A percentile compares a stretch with the other conserved stretches of the same genome.
Conservation (phyloP, 164 flowering plant species). For the Akebia trifoliata region DNA sequence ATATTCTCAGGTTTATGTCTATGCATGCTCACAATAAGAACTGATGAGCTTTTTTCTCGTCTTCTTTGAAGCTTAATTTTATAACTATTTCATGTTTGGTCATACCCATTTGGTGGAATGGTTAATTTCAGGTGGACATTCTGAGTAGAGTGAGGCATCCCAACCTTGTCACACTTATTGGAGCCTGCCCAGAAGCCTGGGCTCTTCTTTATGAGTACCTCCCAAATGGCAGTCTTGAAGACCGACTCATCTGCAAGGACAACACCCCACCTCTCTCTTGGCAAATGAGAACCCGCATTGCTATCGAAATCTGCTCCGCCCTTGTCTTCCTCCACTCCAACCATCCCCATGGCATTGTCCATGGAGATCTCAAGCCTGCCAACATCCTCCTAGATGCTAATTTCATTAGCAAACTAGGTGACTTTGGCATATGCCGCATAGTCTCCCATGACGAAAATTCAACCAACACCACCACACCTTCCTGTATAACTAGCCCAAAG, state of each 20-base stretch:
- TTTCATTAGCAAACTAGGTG: conserved; percentile 59
- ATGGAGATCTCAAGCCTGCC: conserved; percentile 78
- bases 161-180: conserved; percentile 75
- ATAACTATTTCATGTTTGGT: not conserved
- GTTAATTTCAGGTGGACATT: conserved; percentile 59
- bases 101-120: conserved; percentile 17
- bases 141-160: conserved; percentile 82
- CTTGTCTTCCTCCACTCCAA: conserved; percentile 76
- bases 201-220: conserved; percentile 78
- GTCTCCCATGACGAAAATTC: conserved; percentile 21
- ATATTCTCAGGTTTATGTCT: too few relatives aligned
- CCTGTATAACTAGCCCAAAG: conserved; percentile 49
- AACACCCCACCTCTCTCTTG: conserved; percentile 71
- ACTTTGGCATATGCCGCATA: conserved; percentile 72
- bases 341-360: conserved; percentile 59
- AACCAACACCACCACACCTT: conserved; percentile 22
- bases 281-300: conserved; percentile 72
- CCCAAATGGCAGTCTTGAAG: conserved; percentile 85
- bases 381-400: conserved; percentile 76
- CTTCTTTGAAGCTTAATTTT: not conserved
- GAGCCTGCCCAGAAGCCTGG: conserved; percentile 76
- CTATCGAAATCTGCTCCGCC: conserved; percentile 70
- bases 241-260: conserved; percentile 69
- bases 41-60: not conserved
- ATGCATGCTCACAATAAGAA: too few relatives aligned